These are phyloP conservation scores for Gymnopilus dilepis DNA, from an alignment of 768 basidiomycete species.

Conservation along the genomic window DNA sequence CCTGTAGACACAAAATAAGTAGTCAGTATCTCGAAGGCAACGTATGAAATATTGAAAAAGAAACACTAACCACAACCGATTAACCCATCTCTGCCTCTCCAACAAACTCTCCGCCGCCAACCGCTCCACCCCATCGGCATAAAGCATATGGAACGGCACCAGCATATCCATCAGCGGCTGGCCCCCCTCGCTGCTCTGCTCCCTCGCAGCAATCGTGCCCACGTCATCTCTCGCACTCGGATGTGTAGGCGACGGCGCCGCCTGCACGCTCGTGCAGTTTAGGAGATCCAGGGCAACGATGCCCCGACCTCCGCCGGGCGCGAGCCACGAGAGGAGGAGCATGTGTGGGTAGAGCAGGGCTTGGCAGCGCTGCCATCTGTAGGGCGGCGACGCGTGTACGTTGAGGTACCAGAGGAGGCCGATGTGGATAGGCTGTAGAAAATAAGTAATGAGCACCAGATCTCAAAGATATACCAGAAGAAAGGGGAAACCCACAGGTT, in stretches of 20 bases:
- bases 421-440: conserved; percentile 76
- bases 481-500: conserved; percentile 44
- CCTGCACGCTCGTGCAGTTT: conserved; percentile 86
- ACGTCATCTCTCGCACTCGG: conserved; percentile 85
- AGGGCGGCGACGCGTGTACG: conserved; percentile 82
- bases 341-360: conserved; percentile 84
- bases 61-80: conserved; percentile 77
- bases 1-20: conserved; percentile 46
- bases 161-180: conserved; percentile 69
- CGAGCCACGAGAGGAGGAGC: conserved; percentile 86
- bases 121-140: conserved; percentile 88
- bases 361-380: conserved; percentile 82
- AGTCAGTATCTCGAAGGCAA: neutral
- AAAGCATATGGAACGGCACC: conserved; percentile 91
- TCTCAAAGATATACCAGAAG: conserved; percentile 1
- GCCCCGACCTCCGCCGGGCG: conserved; percentile 81
- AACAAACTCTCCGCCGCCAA: conserved; percentile 87
- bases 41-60: conserved; percentile 10
- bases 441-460: conserved; percentile 13
- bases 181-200: conserved; percentile 56
- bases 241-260: conserved; percentile 81
- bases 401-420: conserved; percentile 93
- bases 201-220: conserved; percentile 79
- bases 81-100: conserved; percentile 91
- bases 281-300: conserved; percentile 86